Evolutionary conservation across 2,329 filamentous ascomycete species (phyloP), one percentile per base, ranked within the genome.

Genomic region (Venturia carpophila): DNA sequence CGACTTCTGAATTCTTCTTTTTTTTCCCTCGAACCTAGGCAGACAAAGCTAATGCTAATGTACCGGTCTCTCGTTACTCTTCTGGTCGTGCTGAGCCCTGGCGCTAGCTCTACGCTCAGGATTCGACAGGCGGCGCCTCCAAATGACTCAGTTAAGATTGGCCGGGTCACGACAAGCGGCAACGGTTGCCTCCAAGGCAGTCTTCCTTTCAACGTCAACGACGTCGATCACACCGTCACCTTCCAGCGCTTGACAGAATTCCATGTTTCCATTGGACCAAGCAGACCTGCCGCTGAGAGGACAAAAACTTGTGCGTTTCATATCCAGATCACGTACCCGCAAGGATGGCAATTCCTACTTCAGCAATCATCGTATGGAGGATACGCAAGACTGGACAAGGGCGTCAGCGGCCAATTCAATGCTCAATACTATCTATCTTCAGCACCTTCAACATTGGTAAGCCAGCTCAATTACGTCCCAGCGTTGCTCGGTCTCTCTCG

Each of bases 351-450:
- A 19, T 60, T 60, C 30, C 5, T 42, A 42, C 56, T 60, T 42
- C 56, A n/a, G 15, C 56, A 60, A 39, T 37, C 56, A 30, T 37
- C 39, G n/a, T 60, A 60, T 24, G 27, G 30, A 39, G 56, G 56
- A 24, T 60, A 34, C 30, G 56, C 56, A 39, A 9, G 56, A 21
- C 56, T 60, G 13, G 56, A 60, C 17, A 42, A 37, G 30, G 56
- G 56, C 7, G 30, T 60, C 30, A 19, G 27, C 19, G 56, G 56
- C 10, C 56, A 42, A 13, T 60, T 60, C 39, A 24, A n/a, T 42
- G 56, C 56, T 6, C n/a, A 37, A n/a, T 60, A 60, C 27, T 60
- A 39, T 42, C 56, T 60, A 27, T 60, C 56, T 30, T 60, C 56
- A 37, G n/a, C 30, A 15, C 30, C 56, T 24, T 60, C 56, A 30